Evolutionary conservation across 805 yeast species (phyloP).

Genomic region (Lipomyces kockii): DNA sequence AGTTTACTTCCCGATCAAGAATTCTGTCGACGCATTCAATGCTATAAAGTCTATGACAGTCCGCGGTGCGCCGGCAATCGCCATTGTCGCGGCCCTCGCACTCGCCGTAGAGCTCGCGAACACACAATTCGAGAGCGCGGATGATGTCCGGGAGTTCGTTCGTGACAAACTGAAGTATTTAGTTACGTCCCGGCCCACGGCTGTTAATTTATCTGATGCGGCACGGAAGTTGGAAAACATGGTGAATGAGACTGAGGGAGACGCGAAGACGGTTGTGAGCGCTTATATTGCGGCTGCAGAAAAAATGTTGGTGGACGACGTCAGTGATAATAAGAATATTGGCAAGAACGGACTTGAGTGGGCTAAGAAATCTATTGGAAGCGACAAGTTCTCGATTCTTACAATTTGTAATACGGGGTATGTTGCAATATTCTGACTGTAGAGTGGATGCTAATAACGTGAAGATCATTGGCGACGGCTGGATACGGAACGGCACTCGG

Average conservation of each 20-base stretch:
- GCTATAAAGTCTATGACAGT: conserved; percentile 93
- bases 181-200: conserved; percentile 87
- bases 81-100: conserved; percentile 88
- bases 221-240: conserved; percentile 55
- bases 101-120: conserved; percentile 67
- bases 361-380: conserved; percentile 53
- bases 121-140: conserved; percentile 14
- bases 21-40: conserved; percentile 74
- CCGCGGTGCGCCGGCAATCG: conserved; percentile 98
- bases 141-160: conserved; percentile 44
- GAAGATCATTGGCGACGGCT: conserved; percentile 82
- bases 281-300: conserved; percentile 47
- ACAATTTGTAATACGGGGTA: conserved; percentile 94
- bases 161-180: conserved; percentile 62
- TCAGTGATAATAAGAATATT: conserved; percentile 73
- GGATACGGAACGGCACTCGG: conserved; percentile 98
- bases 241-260: conserved; percentile 36
- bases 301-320: conserved; percentile 71
- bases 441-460: background rate
- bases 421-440: background rate
- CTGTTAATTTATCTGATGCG: conserved; percentile 87
- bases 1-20: conserved; percentile 62
- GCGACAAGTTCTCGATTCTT: conserved; percentile 75
- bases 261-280: conserved; percentile 45
- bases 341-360: conserved; percentile 83